phyloP scores from a whole-genome alignment of 306 rosid species.

The Vigna reflexopilosa region DNA sequence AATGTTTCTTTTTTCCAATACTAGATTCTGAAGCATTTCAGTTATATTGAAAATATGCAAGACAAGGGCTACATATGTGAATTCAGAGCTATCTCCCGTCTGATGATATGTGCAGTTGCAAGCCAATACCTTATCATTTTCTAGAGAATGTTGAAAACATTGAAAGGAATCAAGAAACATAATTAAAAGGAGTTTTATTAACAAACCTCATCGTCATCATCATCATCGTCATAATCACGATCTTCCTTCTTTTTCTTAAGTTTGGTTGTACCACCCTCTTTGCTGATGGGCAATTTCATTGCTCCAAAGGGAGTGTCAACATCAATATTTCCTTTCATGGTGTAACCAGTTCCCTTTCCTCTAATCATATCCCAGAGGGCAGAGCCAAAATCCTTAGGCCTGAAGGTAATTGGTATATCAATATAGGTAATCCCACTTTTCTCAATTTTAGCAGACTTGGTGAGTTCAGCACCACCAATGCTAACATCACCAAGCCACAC shows the following conservation, averaged over 20 bases:
- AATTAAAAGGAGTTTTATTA: constrained; percentile 21
- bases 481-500: constrained; percentile 82
- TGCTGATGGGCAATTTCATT: constrained; percentile 90
- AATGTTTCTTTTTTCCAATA: background rate
- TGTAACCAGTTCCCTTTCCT: constrained; percentile 90
- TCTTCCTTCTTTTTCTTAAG: constrained; percentile 83
- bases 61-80: background rate
- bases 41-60: background rate
- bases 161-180: constrained; percentile 7
- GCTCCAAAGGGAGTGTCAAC: constrained; percentile 94
- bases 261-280: constrained; percentile 93
- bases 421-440: constrained; percentile 66
- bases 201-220: constrained; percentile 69
- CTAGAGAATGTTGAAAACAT: constrained; percentile 12
- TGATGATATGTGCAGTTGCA: background rate
- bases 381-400: constrained; percentile 94
- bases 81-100: background rate
- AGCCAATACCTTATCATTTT: background rate
- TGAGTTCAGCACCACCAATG: constrained; percentile 78
- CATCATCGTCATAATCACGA: constrained; percentile 61
- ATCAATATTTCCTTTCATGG: constrained; percentile 75
- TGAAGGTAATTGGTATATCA: constrained; percentile 82
- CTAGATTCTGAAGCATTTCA: constrained; percentile 24
- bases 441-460: constrained; percentile 69
- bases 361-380: constrained; percentile 98